Conservation (phyloP, 1,284 basidiomycete genomes). For the Irpex rosettiformis region DNA sequence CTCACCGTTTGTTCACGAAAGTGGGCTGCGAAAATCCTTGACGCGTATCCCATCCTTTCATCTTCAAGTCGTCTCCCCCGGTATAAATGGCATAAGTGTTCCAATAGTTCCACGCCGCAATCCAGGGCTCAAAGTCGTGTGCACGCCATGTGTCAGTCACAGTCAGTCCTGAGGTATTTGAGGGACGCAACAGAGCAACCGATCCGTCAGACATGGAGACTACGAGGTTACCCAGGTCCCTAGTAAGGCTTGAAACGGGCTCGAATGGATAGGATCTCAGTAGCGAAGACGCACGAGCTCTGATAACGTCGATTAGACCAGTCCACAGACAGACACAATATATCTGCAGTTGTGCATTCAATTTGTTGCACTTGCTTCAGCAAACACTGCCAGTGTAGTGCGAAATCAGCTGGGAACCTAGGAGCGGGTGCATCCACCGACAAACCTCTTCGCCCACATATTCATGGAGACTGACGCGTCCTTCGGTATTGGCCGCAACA, state of each 20-base stretch:
- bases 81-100: conserved; percentile 78
- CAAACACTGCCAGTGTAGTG: background rate
- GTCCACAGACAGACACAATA: conserved; percentile 83
- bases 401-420: no score
- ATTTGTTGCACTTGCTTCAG: conserved; percentile 46
- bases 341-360: conserved; percentile 53
- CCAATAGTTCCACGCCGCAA: conserved; percentile 89
- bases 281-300: conserved; percentile 18
- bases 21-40: conserved; percentile 57
- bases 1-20: conserved; percentile 73
- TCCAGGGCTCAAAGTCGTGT: conserved; percentile 96
- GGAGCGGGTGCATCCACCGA: no score
- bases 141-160: conserved; percentile 72
- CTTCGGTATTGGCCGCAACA: conserved; percentile 82
- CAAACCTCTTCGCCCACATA: conserved; percentile 51
- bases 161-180: conserved; percentile 37
- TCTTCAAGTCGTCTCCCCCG: conserved; percentile 89
- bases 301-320: conserved; percentile 70
- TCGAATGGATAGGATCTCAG: background rate
- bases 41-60: conserved; percentile 93
- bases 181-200: conserved; percentile 56
- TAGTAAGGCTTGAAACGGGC: conserved; percentile 24
- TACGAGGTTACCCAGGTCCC: conserved; percentile 52
- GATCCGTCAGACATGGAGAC: conserved; percentile 80
- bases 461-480: conserved; percentile 62